phyloP scores from a whole-genome alignment of 2,329 filamentous ascomycete species.

The Mariannaea elegans region DNA sequence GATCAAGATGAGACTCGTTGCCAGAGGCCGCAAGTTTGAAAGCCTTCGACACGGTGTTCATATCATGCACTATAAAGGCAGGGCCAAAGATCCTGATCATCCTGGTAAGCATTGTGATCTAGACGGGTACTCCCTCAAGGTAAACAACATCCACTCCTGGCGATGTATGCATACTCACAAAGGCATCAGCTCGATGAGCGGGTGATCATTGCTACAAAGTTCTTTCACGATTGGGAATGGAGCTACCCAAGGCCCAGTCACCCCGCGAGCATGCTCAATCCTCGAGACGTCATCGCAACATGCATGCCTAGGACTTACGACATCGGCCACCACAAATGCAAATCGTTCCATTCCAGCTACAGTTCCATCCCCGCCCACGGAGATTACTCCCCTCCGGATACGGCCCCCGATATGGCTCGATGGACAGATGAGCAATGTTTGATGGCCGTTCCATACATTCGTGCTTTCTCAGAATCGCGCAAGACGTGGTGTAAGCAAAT shows the following conservation, averaged over 20 bases:
- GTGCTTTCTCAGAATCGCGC: slow-evolving; percentile 8
- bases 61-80: slow-evolving; percentile 1
- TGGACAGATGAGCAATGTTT: slow-evolving; percentile 21
- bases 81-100: neutral
- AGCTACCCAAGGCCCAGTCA: neutral
- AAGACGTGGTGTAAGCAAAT: slow-evolving; percentile 26
- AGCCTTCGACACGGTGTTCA: neutral
- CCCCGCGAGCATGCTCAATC: neutral
- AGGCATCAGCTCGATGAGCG: neutral
- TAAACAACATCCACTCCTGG: neutral
- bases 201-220: neutral
- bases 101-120: neutral
- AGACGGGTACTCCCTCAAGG: neutral
- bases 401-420: neutral
- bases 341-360: neutral
- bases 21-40: slow-evolving; percentile 6
- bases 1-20: neutral
- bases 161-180: neutral
- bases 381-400: neutral
- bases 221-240: neutral
- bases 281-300: neutral
- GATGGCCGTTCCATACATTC: slow-evolving; percentile 5
- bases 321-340: neutral
- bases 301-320: neutral
- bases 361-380: neutral